Percentiles rank a stretch among this genome's conserved stretches.
Conservation (phyloP, 2,329 filamentous ascomycete genomes). For the Colletotrichum falcatum region DNA sequence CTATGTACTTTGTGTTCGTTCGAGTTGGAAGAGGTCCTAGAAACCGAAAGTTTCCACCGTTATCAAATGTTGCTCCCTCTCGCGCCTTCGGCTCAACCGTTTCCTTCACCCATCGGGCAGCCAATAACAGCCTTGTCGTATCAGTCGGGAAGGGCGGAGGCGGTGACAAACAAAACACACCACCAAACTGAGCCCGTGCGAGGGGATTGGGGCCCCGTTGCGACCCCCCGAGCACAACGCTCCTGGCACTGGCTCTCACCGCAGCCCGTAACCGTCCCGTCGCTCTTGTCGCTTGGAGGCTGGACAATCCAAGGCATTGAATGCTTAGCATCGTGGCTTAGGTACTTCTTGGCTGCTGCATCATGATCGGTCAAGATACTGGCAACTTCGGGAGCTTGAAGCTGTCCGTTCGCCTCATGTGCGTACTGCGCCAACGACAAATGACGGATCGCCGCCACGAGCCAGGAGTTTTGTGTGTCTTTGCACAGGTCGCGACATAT, state of each 20-base stretch:
- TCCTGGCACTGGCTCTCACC: conserved; percentile 14
- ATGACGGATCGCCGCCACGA: conserved; percentile 10
- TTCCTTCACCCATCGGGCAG: conserved; percentile 14
- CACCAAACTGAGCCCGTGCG: conserved; percentile 14
- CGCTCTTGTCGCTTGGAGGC: background rate
- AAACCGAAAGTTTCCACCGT: conserved; percentile 3
- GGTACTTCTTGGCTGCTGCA: conserved; percentile 15
- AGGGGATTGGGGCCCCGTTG: conserved; percentile 13
- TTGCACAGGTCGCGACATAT: background rate
- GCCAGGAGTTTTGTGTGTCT: background rate
- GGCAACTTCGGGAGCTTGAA: background rate
- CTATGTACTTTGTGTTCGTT: too few relatives aligned
- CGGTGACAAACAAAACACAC: conserved; percentile 27
- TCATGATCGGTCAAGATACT: background rate
- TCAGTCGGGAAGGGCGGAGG: conserved; percentile 14
- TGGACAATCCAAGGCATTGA: background rate
- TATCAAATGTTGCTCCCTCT: background rate
- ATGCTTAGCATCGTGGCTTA: background rate
- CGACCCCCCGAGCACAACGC: background rate
- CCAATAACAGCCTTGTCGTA: conserved; percentile 14
- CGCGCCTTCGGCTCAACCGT: conserved; percentile 12
- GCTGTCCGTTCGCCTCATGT: conserved; percentile 27
- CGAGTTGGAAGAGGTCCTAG: background rate
- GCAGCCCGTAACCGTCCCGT: conserved; percentile 15
- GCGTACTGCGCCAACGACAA: conserved; percentile 16